Base-by-base conservation (phyloP, 225 moss, liverwort and hornwort genomes). In the Thuidium tamariscinum region DNA sequence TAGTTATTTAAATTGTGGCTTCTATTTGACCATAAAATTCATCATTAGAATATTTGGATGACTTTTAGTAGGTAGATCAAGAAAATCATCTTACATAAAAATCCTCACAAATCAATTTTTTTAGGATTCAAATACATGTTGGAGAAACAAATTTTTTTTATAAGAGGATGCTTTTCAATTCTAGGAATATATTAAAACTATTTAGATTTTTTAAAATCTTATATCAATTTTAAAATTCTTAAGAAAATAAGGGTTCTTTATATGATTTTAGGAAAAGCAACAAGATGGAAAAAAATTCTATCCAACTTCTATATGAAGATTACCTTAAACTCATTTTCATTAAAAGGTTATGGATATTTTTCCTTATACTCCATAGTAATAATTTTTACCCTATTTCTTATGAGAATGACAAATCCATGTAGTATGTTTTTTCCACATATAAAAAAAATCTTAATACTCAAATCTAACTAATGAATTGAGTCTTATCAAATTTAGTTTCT, bases 121-220 rank as follows among this genome's bases (percentile, higher is more conserved):
- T 36, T 17, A n/a, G 19, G 20, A 21, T 20, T 66, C 41, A 15
- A 69, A 69, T 0, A 26, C 15, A 15, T 8, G 5, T 42, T 15
- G 15, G 5, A 4, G 26, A 8, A 25, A 69, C 0, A 25, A 1
- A 64, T n/a, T n/a, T n/a, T n/a, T n/a, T n/a, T n/a, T n/a, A n/a
- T 4, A 29, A 44, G 5, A 9, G 1, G 2, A 5, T 10, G 1
- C 1, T 44, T 44, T 42, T 29, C 1, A 27, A 16, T 0, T 9
- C 5, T 16, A 27, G 3, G 0, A 44, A 26, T 5, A 27, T 5
- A 27, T 27, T 9, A 71, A 37, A 39, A 65, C 3, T 65, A 65
- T 1, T 2, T 20, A n/a, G 18, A 10, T 65, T 65, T 65, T 41
- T 69, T 41, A 25, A 1, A 14, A 2, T 5, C 4, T 7, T 39